phyloP scores from a whole-genome alignment of 108 stramenopile species.

The Conticribra guillardii region DNA sequence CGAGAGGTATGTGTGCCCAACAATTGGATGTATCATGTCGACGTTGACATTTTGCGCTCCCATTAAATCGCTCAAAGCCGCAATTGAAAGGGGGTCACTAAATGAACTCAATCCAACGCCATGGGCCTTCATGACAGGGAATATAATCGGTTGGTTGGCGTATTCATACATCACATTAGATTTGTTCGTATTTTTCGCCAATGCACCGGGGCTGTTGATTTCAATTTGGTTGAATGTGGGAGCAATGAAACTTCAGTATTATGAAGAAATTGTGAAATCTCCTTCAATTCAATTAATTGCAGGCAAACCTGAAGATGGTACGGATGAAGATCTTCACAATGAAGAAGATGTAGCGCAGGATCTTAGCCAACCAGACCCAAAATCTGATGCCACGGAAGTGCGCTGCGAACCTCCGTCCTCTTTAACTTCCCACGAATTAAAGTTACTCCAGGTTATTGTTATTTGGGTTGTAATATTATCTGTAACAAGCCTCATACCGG shows the following conservation, averaged over 20 bases:
- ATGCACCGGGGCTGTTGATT: slow-evolving; percentile 63
- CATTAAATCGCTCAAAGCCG: slow-evolving; percentile 48
- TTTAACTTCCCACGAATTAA: slow-evolving; percentile 41
- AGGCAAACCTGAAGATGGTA: neutral
- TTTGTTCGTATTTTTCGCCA: slow-evolving; percentile 72
- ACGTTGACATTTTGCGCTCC: slow-evolving; percentile 76
- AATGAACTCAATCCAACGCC: slow-evolving; percentile 77
- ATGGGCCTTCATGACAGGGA: slow-evolving; percentile 77
- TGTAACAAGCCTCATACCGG: slow-evolving; percentile 23
- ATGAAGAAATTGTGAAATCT: slow-evolving; percentile 36
- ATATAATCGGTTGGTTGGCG: slow-evolving; percentile 57
- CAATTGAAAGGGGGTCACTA: slow-evolving; percentile 51
- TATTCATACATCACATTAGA: slow-evolving; percentile 62
- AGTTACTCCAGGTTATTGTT: slow-evolving; percentile 18
- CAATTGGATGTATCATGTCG: slow-evolving; percentile 56
- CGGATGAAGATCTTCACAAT: slow-evolving; percentile 1
- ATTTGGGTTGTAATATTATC: slow-evolving; percentile 41
- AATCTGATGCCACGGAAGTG: neutral
- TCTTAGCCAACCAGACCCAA: neutral
- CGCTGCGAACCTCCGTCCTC: slow-evolving; percentile 3
- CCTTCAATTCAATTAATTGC: slow-evolving; percentile 20
- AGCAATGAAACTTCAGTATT: slow-evolving; percentile 74
- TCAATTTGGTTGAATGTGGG: slow-evolving; percentile 70
- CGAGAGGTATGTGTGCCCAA: slow-evolving; percentile 21
- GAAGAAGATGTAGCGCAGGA: slow-evolving; percentile 5